Base-by-base conservation (phyloP, 2,329 filamentous ascomycete genomes). In the Pseudogymnoascus sp. region DNA sequence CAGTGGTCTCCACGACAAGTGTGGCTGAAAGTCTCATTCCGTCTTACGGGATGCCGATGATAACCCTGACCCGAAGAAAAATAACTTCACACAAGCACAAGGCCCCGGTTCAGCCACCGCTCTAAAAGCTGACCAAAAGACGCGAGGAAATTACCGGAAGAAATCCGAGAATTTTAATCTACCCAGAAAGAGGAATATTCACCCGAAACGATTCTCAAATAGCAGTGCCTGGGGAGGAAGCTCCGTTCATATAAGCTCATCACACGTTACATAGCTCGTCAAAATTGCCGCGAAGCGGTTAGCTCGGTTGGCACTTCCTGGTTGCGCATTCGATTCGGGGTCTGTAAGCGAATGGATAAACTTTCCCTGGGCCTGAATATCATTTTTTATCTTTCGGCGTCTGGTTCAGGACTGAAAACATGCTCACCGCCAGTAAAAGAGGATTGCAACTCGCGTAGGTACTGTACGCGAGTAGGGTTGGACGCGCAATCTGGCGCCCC, bases 261-360 rank as follows among this genome's bases (percentile, higher is more conserved):
- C 47, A 54, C 47, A 54, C 47, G 47, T 54, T 54, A 33, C 47
- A 54, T 54, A 54, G 29, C 47, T 54, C 47, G 47, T 54, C 47
- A 54, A 54, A 54, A 54, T 54, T 54, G 47, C 47, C 47, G 47
- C 47, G 29, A 54, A 54, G 47, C 47, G 47, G 47, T 54, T 54
- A 54, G 47, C 47, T 54, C 47, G 29, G 47, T 54, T 54, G 47
- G 21, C 9, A 54, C 29, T 54, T 54, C 47, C 47, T 10, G 29
- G 29, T 21, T 15, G n/a, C 29, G 21, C 29, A 13, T 54, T 33
- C 47, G 47, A 54, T 54, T 33, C n/a, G 47, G 47, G 47, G 47
- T 21, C 21, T 35, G 29, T 54, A 54, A 54, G 47, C 47, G 47
- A 54, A 54, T 33, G 44, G 44, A 33, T 54, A 54, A 33, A 54